Evolutionary conservation across 2,329 filamentous ascomycete genomes (phyloP).

Genomic region (Claviceps fusiformis): DNA sequence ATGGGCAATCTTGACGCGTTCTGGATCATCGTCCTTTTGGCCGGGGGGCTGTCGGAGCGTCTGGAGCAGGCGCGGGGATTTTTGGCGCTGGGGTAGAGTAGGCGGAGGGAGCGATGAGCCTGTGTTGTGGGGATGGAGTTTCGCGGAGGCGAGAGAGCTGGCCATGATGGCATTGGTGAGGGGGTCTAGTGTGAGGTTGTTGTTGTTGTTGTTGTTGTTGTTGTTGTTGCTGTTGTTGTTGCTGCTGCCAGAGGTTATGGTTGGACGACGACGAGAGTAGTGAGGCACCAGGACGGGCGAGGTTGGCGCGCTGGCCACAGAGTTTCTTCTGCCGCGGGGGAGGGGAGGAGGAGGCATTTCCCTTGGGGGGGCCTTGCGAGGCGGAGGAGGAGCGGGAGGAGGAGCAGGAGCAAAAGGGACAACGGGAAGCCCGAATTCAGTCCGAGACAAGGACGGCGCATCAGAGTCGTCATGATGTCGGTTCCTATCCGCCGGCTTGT

Average conservation of each 20-base stretch:
- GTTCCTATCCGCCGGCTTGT: background rate
- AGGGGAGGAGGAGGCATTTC: conserved; percentile 6
- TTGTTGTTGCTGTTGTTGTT: conserved; percentile 6
- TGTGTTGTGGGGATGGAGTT: conserved; percentile 29
- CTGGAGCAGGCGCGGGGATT: conserved; percentile 43
- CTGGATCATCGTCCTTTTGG: conserved; percentile 38
- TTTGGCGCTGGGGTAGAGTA: conserved; percentile 28
- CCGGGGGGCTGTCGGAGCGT: conserved; percentile 48
- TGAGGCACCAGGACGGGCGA: conserved; percentile 21
- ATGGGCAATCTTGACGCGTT: conserved; percentile 30
- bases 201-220: conserved; percentile 6
- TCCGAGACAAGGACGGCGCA: conserved; percentile 4
- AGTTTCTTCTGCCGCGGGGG: conserved; percentile 5
- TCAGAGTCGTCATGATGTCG: conserved; percentile 3
- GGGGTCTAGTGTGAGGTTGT: conserved; percentile 42
- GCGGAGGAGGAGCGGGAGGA: background rate
- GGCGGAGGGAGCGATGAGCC: conserved; percentile 21
- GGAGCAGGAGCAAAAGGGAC: background rate
- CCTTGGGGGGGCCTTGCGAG: background rate
- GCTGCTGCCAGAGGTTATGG: conserved; percentile 16
- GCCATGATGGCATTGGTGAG: conserved; percentile 65
- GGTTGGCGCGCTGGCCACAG: conserved; percentile 17
- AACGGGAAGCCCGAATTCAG: conserved; percentile 7
- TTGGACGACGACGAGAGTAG: conserved; percentile 15
- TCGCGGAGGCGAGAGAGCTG: conserved; percentile 55